phyloP scores from a whole-genome alignment of 2,329 filamentous ascomycete genomes.

The Tolypocladium nubicola region DNA sequence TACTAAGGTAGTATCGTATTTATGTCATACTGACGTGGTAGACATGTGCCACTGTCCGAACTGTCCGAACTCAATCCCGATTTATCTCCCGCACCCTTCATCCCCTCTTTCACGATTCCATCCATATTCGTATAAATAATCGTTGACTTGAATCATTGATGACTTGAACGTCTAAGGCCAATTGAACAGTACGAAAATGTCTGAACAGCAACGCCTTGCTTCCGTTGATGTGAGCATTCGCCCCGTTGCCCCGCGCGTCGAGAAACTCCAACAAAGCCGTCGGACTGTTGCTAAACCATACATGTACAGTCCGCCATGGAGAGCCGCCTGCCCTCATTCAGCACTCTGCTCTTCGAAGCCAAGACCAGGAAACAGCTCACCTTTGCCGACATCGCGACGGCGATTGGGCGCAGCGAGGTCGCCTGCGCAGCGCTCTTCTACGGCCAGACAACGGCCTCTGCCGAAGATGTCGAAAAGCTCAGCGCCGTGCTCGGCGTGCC shows the following conservation, averaged over 20 bases:
- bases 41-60: neutral
- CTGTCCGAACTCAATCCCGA: neutral
- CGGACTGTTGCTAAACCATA: neutral
- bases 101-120: neutral
- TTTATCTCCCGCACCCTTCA: neutral
- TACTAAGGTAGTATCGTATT: neutral
- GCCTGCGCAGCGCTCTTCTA: slow-evolving; percentile 86
- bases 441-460: slow-evolving; percentile 65
- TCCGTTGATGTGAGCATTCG: neutral
- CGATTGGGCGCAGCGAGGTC: slow-evolving; percentile 70
- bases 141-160: too few species aligned
- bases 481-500: slow-evolving; percentile 54
- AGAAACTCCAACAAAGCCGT: neutral
- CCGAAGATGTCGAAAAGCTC: slow-evolving; percentile 57
- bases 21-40: neutral
- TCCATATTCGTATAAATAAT: neutral
- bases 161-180: too few species aligned
- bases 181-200: neutral
- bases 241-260: neutral
- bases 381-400: slow-evolving; percentile 67
- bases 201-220: neutral
- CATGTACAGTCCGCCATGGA: slow-evolving; percentile 48
- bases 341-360: slow-evolving; percentile 56
- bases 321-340: slow-evolving; percentile 59
- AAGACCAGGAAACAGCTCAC: slow-evolving; percentile 67